Percentiles rank a stretch among this genome's conserved stretches.
These are phyloP conservation scores for Zoysia matrella DNA, from an alignment of 202 grass and related monocot species.

Conservation along the genomic window DNA sequence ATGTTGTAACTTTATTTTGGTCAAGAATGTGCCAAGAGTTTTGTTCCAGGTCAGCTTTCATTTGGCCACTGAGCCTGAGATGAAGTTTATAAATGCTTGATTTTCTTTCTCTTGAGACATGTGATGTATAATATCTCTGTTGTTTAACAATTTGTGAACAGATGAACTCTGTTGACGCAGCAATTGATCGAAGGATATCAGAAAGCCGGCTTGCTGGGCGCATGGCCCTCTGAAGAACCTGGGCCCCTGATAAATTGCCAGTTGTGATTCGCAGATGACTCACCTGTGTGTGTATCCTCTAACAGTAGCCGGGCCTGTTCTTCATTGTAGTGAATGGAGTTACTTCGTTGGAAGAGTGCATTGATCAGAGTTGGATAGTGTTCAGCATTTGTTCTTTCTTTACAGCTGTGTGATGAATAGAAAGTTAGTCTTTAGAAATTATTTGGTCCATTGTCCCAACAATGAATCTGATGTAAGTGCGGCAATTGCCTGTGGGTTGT, in stretches of 20 bases:
- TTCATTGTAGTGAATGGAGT: conserved; percentile 12
- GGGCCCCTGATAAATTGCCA: conserved; percentile 7
- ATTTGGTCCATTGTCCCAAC: conserved; percentile 17
- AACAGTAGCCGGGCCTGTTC: neutral
- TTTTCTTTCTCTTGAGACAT: conserved; percentile 20
- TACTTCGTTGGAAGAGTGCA: conserved; percentile 28
- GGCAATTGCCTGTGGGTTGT: neutral
- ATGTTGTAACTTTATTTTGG: conserved; percentile 84
- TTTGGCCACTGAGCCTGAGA: conserved; percentile 64
- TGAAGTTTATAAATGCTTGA: conserved; percentile 26
- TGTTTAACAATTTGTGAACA: conserved; percentile 55
- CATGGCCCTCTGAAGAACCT: conserved; percentile 67
- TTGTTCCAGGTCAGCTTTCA: conserved; percentile 97
- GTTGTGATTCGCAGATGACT: neutral
- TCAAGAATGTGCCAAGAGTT: conserved; percentile 62
- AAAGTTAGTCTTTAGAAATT: conserved; percentile 36
- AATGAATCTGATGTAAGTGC: neutral
- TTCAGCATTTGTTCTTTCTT: conserved; percentile 17
- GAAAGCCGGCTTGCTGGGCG: conserved; percentile 75
- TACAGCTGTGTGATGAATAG: neutral
- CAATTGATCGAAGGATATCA: conserved; percentile 92
- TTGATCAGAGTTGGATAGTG: conserved; percentile 23
- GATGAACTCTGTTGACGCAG: conserved; percentile 94
- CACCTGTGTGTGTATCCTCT: neutral
- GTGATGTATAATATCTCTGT: conserved; percentile 51